Percentiles rank a stretch among this genome's conserved stretches.
phyloP scores from a whole-genome alignment of 352 stramenopile genomes.

The Globisporangium spinosum region DNA sequence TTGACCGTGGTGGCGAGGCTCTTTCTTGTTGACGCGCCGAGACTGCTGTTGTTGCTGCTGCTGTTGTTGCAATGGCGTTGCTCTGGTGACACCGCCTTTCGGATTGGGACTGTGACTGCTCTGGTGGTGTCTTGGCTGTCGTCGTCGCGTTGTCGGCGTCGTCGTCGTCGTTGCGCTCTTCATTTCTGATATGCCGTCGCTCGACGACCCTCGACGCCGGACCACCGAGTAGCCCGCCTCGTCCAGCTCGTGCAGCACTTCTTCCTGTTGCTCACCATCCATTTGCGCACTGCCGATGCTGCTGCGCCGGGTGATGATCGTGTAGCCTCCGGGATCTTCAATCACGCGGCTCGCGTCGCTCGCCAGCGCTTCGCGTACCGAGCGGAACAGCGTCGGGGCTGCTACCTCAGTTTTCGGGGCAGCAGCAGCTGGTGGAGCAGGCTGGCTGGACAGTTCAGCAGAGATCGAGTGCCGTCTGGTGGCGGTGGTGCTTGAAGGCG shows the following conservation, averaged over 20 bases:
- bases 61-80: background rate
- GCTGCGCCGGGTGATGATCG: constrained; percentile 29
- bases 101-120: constrained; percentile 4
- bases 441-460: background rate
- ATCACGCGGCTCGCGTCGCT: constrained; percentile 23
- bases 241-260: constrained; percentile 23
- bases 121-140: constrained; percentile 10
- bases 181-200: constrained; percentile 11
- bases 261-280: background rate
- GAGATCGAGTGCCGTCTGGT: background rate
- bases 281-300: constrained; percentile 14
- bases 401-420: background rate
- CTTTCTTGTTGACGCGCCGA: constrained; percentile 11
- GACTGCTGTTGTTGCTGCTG: constrained; percentile 9
- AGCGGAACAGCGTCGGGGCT: constrained; percentile 28
- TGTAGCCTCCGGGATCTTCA: constrained; percentile 34
- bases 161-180: background rate
- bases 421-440: background rate
- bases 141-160: background rate
- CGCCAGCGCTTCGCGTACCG: constrained; percentile 40
- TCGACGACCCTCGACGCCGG: constrained; percentile 24
- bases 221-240: constrained; percentile 56
- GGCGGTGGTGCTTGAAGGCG: background rate
- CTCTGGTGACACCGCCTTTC: background rate
- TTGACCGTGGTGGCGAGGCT: background rate